Percentiles rank a stretch among this genome's conserved stretches.
phyloP scores from a whole-genome alignment of 768 basidiomycete genomes.

The Coprinopsis marcescibilis region DNA sequence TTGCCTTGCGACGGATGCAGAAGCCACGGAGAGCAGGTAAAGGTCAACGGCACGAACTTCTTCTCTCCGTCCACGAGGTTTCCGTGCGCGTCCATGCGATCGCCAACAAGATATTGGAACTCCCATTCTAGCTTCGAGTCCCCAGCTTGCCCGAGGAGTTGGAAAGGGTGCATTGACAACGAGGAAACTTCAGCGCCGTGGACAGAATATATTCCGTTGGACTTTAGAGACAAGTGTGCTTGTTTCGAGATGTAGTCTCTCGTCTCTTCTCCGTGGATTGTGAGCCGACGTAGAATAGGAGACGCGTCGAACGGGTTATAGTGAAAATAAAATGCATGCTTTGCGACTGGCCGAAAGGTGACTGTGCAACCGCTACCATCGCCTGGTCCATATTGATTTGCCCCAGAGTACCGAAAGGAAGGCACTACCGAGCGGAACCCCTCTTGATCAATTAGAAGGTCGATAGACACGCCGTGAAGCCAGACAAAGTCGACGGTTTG shows the following conservation, averaged over 20 bases:
- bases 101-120: slow-evolving; percentile 73
- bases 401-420: slow-evolving; percentile 53
- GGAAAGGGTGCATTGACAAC: slow-evolving; percentile 10
- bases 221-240: slow-evolving; percentile 61
- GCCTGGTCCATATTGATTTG: slow-evolving; percentile 32
- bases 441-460: slow-evolving; percentile 80
- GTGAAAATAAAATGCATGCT: slow-evolving; percentile 64
- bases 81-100: slow-evolving; percentile 44
- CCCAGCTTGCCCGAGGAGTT: slow-evolving; percentile 9
- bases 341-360: slow-evolving; percentile 58
- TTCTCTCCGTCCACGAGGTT: slow-evolving; percentile 62
- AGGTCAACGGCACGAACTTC: slow-evolving; percentile 63
- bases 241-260: slow-evolving; percentile 75
- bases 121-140: slow-evolving; percentile 57
- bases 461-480: slow-evolving; percentile 48
- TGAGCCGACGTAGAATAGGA: slow-evolving; percentile 68
- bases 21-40: slow-evolving; percentile 67
- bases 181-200: slow-evolving; percentile 53
- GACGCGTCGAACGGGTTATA: slow-evolving; percentile 59
- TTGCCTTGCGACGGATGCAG: slow-evolving; percentile 60
- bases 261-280: slow-evolving; percentile 58
- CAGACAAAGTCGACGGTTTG: slow-evolving; percentile 37
- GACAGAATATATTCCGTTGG: slow-evolving; percentile 72
- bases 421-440: slow-evolving; percentile 64
- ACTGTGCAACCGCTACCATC: slow-evolving; percentile 38